These are phyloP conservation scores for Neurospora tetraspora DNA, from an alignment of 495 filamentous ascomycete genomes.

Conservation along the genomic window DNA sequence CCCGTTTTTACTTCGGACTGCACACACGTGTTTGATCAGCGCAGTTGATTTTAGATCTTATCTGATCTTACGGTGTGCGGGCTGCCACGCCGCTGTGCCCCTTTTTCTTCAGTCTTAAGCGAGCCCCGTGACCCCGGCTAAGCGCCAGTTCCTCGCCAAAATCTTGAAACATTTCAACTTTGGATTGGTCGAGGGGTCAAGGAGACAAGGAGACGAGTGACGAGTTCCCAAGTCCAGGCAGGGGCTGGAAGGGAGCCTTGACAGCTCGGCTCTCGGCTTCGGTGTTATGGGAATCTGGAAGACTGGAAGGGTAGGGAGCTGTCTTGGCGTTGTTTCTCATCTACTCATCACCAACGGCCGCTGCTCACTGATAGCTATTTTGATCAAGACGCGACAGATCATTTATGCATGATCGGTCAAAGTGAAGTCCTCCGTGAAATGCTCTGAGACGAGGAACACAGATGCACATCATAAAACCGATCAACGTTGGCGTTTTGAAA, in stretches of 20 bases:
- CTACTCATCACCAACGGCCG: not conserved
- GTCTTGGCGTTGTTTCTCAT: not conserved
- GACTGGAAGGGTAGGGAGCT: not conserved
- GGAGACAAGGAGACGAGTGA: not conserved
- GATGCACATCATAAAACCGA: not conserved
- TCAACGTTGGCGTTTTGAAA: not conserved
- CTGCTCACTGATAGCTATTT: not conserved
- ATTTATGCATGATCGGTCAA: not conserved
- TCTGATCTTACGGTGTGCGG: not conserved
- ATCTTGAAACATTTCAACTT: not conserved
- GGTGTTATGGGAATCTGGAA: not conserved
- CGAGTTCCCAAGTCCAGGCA: not conserved
- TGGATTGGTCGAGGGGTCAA: not conserved
- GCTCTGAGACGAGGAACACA: not conserved
- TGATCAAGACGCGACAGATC: not conserved
- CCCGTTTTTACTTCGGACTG: not conserved
- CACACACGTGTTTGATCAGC: not conserved
- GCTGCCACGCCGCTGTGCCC: not conserved
- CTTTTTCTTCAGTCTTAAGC: not conserved
- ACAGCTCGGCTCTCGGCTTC: not conserved
- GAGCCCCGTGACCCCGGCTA: not conserved
- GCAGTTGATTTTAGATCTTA: not conserved
- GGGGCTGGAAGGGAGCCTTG: not conserved
- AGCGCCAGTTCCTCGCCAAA: not conserved
- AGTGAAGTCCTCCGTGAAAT: not conserved